Evolutionary conservation across 208 protist species (phyloP), one percentile per base, ranked within the genome.

Genomic region (Tritrichomonas musculus): DNA sequence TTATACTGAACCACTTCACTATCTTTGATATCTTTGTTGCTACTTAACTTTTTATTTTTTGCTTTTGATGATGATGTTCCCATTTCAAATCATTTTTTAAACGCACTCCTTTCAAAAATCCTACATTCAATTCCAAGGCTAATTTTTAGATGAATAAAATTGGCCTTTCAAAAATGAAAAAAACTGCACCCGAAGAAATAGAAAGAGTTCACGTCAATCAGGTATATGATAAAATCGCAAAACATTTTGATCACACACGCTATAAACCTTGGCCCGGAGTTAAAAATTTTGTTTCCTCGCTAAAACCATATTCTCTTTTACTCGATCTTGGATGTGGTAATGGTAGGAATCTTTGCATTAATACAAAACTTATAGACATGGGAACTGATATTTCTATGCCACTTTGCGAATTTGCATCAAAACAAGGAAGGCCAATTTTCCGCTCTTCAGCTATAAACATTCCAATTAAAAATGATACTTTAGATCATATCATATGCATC

Each of bases 261-360:
- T 88, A 88, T 88, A 88, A 88, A 27, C 77, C 77, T 39, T 88
- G 77, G 77, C 77, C 77, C 4, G 77, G 77, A 17, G 77, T 88
- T 9, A 53, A 57, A 53, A 88, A 88, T 8, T 88, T 88, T 57
- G 77, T 88, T 22, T 20, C 44, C n/a, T 33, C 17, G 27, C 39
- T 88, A 60, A 13, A 44, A 39, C 41, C 9, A 53, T 57, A 88
- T 88, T 60, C 77, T 44, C 44, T 49, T 53, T 27, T 88, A 27
- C 44, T 88, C 47, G 77, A 88, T 20, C 17, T 88, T 57, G 77
- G 77, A 33, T 88, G 77, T 17, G 77, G 77, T 20, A 88, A 88
- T 88, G 77, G 77, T 2, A 88, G 77, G 57, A 88, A 88, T 39
- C 30, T 88, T 1, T 17, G 47, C 4, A 88, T 88, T 4, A 88